Evolutionary conservation across 208 protist species (phyloP).

Genomic region (Balamuthia mandrillaris): DNA sequence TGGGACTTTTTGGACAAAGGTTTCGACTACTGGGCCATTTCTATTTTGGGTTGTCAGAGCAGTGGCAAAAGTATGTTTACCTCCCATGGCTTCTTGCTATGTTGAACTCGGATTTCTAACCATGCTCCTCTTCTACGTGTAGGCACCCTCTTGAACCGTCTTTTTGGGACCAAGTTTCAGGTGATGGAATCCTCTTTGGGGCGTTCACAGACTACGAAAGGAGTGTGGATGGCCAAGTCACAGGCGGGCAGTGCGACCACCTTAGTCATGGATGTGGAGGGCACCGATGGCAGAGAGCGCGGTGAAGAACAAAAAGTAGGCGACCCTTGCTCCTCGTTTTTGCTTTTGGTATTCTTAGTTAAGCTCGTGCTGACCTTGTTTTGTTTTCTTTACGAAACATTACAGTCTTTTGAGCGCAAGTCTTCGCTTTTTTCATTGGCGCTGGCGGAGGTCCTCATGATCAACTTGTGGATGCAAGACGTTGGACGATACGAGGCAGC

Average conservation of each 20-base stretch:
- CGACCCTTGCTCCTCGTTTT: neutral
- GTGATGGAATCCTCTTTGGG: conserved; percentile 84
- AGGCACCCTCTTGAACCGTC: conserved; percentile 90
- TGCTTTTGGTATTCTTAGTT: neutral
- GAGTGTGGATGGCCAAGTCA: conserved; percentile 67
- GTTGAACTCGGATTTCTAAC: neutral
- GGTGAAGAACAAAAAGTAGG: conserved; percentile 84
- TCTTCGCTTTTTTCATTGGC: conserved; percentile 93
- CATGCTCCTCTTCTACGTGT: neutral
- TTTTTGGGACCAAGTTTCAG: conserved; percentile 91
- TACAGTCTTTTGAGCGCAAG: conserved; percentile 88
- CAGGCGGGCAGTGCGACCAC: conserved; percentile 26
- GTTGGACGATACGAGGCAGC: conserved; percentile 91
- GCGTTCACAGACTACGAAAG: conserved; percentile 90
- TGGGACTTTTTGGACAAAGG: conserved; percentile 37
- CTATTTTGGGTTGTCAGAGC: conserved; percentile 92
- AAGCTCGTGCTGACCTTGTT: neutral
- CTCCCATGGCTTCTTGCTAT: neutral
- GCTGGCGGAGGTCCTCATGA: conserved; percentile 90
- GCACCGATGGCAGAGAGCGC: conserved; percentile 91
- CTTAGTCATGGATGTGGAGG: conserved; percentile 94
- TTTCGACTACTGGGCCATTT: conserved; percentile 79
- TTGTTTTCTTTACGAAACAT: neutral
- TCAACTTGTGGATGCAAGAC: conserved; percentile 96
- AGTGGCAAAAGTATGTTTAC: conserved; percentile 85